These are phyloP conservation scores for Pythium coloratum DNA, from an alignment of 352 stramenopile species.

Conservation along the genomic window DNA sequence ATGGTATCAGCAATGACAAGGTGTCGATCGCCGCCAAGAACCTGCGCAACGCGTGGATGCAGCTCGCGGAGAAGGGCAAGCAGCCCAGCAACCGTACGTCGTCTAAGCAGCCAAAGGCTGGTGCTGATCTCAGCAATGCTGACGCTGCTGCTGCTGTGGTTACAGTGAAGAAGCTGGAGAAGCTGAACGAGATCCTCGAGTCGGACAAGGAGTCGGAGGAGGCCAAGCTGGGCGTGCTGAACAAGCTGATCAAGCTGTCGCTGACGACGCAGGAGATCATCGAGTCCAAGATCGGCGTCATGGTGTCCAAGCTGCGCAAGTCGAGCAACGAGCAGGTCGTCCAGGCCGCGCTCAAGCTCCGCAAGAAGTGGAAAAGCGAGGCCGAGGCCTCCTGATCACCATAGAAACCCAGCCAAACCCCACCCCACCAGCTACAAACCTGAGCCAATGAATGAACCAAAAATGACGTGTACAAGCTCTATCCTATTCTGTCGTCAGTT, in stretches of 20 bases:
- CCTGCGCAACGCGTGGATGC: slow-evolving; percentile 73
- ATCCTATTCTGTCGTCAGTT: too few relatives aligned
- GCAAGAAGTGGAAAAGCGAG: slow-evolving; percentile 81
- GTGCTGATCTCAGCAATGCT: too few relatives aligned
- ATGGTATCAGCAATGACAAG: slow-evolving; percentile 61
- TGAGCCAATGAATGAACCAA: too few relatives aligned
- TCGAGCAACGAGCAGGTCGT: slow-evolving; percentile 69
- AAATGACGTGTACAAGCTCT: too few relatives aligned
- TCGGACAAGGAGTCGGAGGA: slow-evolving; percentile 37
- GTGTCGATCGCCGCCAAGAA: slow-evolving; percentile 67
- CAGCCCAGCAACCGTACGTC: slow-evolving; percentile 19
- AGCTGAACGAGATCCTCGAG: slow-evolving; percentile 52
- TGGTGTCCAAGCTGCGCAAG: slow-evolving; percentile 77
- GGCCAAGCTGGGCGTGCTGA: slow-evolving; percentile 41
- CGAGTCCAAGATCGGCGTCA: slow-evolving; percentile 73
- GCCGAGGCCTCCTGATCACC: slow-evolving; percentile 11
- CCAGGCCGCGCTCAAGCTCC: slow-evolving; percentile 56
- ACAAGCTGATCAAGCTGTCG: slow-evolving; percentile 64
- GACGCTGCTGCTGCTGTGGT: not conserved
- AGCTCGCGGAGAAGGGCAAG: slow-evolving; percentile 49
- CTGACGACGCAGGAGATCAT: slow-evolving; percentile 77
- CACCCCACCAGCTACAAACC: too few relatives aligned
- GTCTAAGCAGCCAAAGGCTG: too few relatives aligned
- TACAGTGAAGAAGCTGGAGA: slow-evolving; percentile 39
- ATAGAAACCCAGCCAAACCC: not conserved